Evolutionary conservation across 2,329 filamentous ascomycete genomes (phyloP), one percentile per base, ranked within the genome.

Genomic region (Epichloe aotearoae): DNA sequence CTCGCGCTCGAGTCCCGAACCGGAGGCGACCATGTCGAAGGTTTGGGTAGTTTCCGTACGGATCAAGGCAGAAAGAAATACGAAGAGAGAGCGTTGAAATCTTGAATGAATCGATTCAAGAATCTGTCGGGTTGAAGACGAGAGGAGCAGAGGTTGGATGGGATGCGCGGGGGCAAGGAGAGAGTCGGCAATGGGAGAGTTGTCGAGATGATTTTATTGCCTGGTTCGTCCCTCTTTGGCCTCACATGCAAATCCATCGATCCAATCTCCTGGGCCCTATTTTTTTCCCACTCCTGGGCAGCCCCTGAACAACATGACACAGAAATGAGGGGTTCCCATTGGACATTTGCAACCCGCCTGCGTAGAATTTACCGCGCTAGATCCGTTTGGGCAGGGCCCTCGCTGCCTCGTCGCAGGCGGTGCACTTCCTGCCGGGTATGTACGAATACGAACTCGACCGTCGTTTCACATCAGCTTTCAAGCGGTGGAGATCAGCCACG

Each of bases 1-100:
- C 72, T 95, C 88, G 63, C 75, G 72, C 77, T 95, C 88, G 66
- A 95, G 84, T 54, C 62, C 60, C 50, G 59, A 60, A 52, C 56
- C 58, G 51, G 69, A 65, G 52, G 65, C 59, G 58, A 69, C 66
- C 72, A 75, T 73, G 63, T 66, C 70, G 66, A 69, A 62, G 59
- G 42, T 45, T 47, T 38, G 44, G 4, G 4, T n/a, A 20, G 34
- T 34, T 46, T 20, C 20, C 14, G 14, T 26, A 11, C 15, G 19
- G 36, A 40, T 44, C 48, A 47, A 52, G 45, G 47, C n/a, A 8
- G 23, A 26, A 26, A 45, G 26, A 53, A 52, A 52, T 52, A 53
- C 53, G 53, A 43, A 44, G 19, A 37, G 44, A 43, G 26, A 15
- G 20, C 15, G 23, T n/a, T 33, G 6, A 19, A 14, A 7, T 20